Evolutionary conservation across 2,329 filamentous ascomycete species (phyloP).

Genomic region (Colletotrichum sp.): DNA sequence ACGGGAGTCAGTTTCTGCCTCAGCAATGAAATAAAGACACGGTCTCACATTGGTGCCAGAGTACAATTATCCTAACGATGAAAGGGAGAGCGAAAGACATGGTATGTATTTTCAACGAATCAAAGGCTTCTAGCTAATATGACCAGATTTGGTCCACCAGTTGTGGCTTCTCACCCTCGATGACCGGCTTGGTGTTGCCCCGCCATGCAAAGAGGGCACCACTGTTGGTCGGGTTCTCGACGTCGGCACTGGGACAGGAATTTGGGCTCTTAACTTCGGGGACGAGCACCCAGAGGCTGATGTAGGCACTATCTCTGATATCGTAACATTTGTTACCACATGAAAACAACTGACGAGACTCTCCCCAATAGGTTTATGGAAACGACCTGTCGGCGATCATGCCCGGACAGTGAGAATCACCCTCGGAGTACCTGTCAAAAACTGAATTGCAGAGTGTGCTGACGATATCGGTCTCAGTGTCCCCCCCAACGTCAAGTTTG

Average conservation of each 20-base stretch:
- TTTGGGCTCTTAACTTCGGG: background rate
- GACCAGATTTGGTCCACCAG: background rate
- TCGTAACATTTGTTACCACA: too few species aligned
- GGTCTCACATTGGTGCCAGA: background rate
- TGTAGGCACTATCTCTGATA: background rate
- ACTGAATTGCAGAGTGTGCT: too few species aligned
- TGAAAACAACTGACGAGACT: too few species aligned
- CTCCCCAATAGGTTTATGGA: background rate
- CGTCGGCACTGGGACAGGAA: background rate
- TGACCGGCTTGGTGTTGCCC: background rate
- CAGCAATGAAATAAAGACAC: too few species aligned
- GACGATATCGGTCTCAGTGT: too few species aligned
- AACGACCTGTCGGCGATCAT: background rate
- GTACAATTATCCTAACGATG: background rate
- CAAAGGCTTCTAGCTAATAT: too few species aligned
- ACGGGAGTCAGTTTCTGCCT: background rate
- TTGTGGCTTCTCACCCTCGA: background rate
- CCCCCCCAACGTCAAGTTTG: background rate
- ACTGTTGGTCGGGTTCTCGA: background rate
- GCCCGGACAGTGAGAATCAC: background rate
- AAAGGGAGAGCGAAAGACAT: background rate
- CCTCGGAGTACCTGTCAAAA: too few species aligned
- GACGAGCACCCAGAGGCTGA: background rate
- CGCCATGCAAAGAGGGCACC: background rate
- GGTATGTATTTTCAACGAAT: too few species aligned